Conservation (phyloP, 192 early-diverging fungal species). For the Gamsiella multidivaricata region DNA sequence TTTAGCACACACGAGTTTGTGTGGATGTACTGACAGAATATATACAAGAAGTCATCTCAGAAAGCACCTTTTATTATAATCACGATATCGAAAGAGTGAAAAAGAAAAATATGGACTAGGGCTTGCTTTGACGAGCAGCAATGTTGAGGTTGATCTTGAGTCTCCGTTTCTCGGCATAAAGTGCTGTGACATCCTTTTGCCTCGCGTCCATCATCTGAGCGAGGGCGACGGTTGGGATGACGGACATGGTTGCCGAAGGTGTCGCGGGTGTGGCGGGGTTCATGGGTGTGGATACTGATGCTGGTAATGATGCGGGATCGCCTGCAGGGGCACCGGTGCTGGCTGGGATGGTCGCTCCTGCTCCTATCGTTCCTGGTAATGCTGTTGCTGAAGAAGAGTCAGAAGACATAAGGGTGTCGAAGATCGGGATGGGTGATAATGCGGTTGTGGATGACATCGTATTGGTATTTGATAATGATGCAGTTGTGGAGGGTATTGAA, state of each 20-base stretch:
- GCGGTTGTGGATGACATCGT: neutral
- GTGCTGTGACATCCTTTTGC: constrained; percentile 27
- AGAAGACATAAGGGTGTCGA: constrained; percentile 32
- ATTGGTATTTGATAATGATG: neutral
- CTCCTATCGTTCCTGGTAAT: neutral
- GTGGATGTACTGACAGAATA: too few species aligned
- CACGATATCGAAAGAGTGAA: too few species aligned
- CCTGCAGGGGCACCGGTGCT: too few species aligned
- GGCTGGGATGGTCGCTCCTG: too few species aligned
- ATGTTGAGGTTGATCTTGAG: constrained; percentile 20
- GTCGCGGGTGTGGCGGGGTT: constrained; percentile 26
- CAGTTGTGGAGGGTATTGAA: neutral
- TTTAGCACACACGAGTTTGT: too few species aligned
- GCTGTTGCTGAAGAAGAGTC: constrained; percentile 7
- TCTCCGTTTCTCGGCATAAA: constrained; percentile 25
- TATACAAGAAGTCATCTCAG: too few species aligned
- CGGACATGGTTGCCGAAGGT: constrained; percentile 11
- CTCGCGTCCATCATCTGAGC: constrained; percentile 48
- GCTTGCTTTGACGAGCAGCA: constrained; percentile 34
- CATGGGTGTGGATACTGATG: neutral
- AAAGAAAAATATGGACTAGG: constrained; percentile 3
- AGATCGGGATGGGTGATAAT: constrained; percentile 22
- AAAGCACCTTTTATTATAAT: too few species aligned
- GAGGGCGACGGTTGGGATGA: neutral
- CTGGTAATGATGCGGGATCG: constrained; percentile 3